A percentile compares a stretch with the other conserved stretches of the same genome.
Conservation (phyloP, 192 early-diverging fungal species). For the Spizellomyces sp. region DNA sequence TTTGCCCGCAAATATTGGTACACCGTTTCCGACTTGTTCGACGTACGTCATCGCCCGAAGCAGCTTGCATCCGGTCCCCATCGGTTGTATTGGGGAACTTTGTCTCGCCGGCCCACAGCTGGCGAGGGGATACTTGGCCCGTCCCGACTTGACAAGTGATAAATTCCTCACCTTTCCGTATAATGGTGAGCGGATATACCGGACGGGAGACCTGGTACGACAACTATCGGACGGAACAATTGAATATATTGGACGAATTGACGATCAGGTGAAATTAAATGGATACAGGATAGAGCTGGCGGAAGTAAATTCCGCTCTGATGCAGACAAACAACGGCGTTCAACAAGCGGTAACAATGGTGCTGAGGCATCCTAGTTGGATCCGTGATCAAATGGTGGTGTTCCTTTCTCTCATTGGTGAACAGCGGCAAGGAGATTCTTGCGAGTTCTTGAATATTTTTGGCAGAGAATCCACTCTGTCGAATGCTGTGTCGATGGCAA, state of each 20-base stretch:
- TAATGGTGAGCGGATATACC: constrained; percentile 23
- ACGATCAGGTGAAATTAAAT: constrained; percentile 30
- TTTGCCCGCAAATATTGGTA: constrained; percentile 16
- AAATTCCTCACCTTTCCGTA: constrained; percentile 36
- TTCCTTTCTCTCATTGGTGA: neutral
- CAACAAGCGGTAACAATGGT: constrained; percentile 3
- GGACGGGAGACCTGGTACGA: constrained; percentile 34
- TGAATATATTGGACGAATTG: constrained; percentile 23
- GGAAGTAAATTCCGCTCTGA: constrained; percentile 18
- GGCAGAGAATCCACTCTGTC: neutral
- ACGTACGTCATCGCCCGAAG: constrained; percentile 3
- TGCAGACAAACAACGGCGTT: neutral
- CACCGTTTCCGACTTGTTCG: constrained; percentile 10
- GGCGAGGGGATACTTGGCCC: constrained; percentile 43
- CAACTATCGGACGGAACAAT: constrained; percentile 11
- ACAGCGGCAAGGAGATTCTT: neutral
- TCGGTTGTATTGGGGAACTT: constrained; percentile 39
- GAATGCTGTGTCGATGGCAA: neutral
- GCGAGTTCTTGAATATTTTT: neutral
- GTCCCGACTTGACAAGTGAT: constrained; percentile 39
- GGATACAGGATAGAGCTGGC: constrained; percentile 30
- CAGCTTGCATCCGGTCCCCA: neutral
- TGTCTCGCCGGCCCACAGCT: constrained; percentile 44
- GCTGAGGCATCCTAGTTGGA: neutral
- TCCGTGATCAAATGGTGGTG: neutral